Base-by-base conservation (phyloP, 306 rosid species). In the Hippophae gyantsensis region DNA sequence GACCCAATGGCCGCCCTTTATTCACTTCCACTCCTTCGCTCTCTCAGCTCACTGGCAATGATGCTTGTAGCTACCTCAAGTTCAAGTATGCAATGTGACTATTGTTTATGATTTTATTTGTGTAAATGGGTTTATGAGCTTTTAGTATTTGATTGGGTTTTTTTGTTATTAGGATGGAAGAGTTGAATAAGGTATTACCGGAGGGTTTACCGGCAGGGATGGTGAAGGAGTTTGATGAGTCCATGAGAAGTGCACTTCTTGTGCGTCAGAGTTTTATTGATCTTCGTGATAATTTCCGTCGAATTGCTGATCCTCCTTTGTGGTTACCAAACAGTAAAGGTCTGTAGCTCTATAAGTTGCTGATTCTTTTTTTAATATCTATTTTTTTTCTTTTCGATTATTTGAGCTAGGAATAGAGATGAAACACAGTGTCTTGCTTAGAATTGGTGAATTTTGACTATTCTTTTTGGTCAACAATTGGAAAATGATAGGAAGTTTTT, bases 201-300 rank as follows among this genome's bases (percentile, higher is more conserved):
- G 98, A 92, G 76, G 96, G 93, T 50, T 52, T 92, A 74, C 95
- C 98, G 2, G 3, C n/a, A 57, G 96, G 93, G 18, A 81, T 92
- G 98, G 68, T 54, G 69, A 87, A 76, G 69, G 98, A 92, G 88
- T 92, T 92, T 13, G 74, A 92, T 71, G 93, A 87, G 43, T 81
- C 98, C 42, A 49, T 76, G 82, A 79, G 90, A 57, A 75, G 67
- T 9, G 81, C 96, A 6, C 64, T 92, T 60, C 83, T 92, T 32
- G 82, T 92, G 70, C 83, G 98, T 6, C 85, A 72, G 70, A 83
- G 88, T 69, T 87, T 92, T 67, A 75, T 92, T 47, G 95, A 87
- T 58, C 89, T 92, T 64, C 88, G 93, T 10, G 98, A 92, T 60
- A 85, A 92, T 64, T 92, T 87, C 66, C 72, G 81, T 54, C 80